These are phyloP conservation scores for Acanthamoeba lenticulata DNA, from an alignment of 208 protist species.

Conservation along the genomic window DNA sequence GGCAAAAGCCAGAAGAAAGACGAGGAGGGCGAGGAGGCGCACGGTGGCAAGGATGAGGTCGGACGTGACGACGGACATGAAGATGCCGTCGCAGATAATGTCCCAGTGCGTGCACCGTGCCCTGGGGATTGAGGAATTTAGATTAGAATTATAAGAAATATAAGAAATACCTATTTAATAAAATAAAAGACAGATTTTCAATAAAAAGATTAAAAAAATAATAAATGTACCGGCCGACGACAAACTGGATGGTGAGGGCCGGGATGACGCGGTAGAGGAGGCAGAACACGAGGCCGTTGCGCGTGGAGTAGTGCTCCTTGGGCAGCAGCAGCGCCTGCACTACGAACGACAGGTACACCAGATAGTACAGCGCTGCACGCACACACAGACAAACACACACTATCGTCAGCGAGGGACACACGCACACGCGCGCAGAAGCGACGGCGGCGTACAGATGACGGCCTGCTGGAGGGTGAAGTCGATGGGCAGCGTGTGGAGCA, in stretches of 20 bases:
- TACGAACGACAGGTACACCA: conserved; percentile 85
- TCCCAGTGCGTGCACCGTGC: conserved; percentile 83
- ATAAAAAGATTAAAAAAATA: background rate
- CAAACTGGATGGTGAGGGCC: conserved; percentile 86
- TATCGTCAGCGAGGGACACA: conserved; percentile 28
- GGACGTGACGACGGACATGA: conserved; percentile 89
- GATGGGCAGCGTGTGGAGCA: conserved; percentile 89
- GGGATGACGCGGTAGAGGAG: conserved; percentile 65
- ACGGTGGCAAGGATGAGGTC: conserved; percentile 90
- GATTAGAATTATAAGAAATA: no score
- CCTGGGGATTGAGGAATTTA: background rate
- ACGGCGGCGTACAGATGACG: conserved; percentile 72
- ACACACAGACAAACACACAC: conserved; percentile 79
- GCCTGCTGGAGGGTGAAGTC: conserved; percentile 85
- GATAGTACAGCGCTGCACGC: conserved; percentile 85
- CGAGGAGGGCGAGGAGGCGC: background rate
- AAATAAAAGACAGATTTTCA: background rate
- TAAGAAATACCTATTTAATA: no score
- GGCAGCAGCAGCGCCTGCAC: conserved; percentile 86
- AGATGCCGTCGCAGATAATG: conserved; percentile 90
- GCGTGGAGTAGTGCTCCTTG: conserved; percentile 85
- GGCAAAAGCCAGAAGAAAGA: no score
- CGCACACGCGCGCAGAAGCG: background rate
- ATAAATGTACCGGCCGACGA: background rate
- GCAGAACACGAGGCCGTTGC: conserved; percentile 79